Conservation (phyloP, 805 yeast species). For the Pichia manshurica region DNA sequence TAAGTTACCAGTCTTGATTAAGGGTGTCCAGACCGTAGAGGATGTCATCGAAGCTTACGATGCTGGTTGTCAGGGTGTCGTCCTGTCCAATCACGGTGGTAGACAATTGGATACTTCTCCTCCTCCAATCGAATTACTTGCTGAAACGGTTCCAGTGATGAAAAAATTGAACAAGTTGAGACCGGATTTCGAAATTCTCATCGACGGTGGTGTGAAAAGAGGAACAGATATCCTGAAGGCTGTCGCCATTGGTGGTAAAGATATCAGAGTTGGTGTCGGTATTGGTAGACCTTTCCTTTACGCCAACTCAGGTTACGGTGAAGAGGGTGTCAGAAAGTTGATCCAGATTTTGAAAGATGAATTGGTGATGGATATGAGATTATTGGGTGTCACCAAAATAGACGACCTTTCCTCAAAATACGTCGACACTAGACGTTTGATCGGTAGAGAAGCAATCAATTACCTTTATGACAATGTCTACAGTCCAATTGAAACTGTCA, state of each 20-base stretch:
- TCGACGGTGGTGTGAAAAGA: constrained; percentile 68
- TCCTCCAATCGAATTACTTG: constrained; percentile 70
- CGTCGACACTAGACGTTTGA: constrained; percentile 45
- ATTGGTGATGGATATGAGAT: constrained; percentile 69
- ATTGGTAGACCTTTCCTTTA: constrained; percentile 62
- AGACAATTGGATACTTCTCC: constrained; percentile 78
- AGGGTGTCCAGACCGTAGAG: constrained; percentile 81
- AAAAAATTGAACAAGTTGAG: constrained; percentile 39
- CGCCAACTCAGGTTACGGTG: constrained; percentile 60
- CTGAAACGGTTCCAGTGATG: constrained; percentile 57
- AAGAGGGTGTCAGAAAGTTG: constrained; percentile 55
- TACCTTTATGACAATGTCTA: constrained; percentile 27
- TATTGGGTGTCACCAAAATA: constrained; percentile 63
- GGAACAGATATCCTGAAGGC: constrained; percentile 66
- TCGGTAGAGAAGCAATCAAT: constrained; percentile 31
- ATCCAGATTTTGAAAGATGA: constrained; percentile 64
- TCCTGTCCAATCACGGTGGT: constrained; percentile 86
- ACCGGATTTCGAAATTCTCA: constrained; percentile 49
- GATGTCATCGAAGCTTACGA: constrained; percentile 73
- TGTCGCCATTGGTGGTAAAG: constrained; percentile 61
- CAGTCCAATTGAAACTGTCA: constrained; percentile 26
- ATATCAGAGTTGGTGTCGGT: constrained; percentile 68
- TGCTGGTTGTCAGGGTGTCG: constrained; percentile 70
- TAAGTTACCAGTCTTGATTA: constrained; percentile 61
- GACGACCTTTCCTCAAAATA: constrained; percentile 53